Conservation (phyloP, 768 basidiomycete genomes). For the Sutorius australiensis region DNA sequence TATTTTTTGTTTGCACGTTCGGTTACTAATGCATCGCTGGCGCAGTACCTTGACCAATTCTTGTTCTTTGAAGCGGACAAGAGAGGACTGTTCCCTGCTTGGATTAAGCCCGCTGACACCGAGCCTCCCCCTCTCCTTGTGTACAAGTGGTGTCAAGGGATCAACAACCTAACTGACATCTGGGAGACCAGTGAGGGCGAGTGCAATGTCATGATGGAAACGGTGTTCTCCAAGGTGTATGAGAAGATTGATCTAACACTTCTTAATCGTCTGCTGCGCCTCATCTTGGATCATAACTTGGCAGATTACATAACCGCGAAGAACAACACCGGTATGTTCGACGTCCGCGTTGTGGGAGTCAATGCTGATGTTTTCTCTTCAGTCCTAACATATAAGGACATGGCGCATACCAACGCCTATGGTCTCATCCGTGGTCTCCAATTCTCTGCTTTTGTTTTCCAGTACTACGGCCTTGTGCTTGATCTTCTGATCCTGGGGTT, state of each 20-base stretch:
- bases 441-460: slow-evolving; percentile 99
- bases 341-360: background rate
- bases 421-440: slow-evolving; percentile 97
- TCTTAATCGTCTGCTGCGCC: slow-evolving; percentile 89
- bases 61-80: slow-evolving; percentile 99
- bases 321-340: slow-evolving; percentile 77
- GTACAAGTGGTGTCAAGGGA: slow-evolving; percentile 99
- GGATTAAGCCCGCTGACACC: slow-evolving; percentile 98
- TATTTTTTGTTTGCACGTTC: background rate
- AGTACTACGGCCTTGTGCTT: slow-evolving; percentile 94
- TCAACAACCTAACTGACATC: slow-evolving; percentile 96
- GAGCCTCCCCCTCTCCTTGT: slow-evolving; percentile 96
- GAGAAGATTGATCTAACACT: slow-evolving; percentile 98
- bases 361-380: slow-evolving; percentile 2
- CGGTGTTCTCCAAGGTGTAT: slow-evolving; percentile 94
- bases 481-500: slow-evolving; percentile 94
- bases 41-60: slow-evolving; percentile 93
- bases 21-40: slow-evolving; percentile 12
- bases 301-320: slow-evolving; percentile 99
- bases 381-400: slow-evolving; percentile 92
- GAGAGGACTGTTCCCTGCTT: slow-evolving; percentile 94
- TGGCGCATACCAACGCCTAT: slow-evolving; percentile 97
- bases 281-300: slow-evolving; percentile 97
- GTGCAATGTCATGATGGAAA: slow-evolving; percentile 99
- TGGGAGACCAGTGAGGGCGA: slow-evolving; percentile 99